phyloP scores from a whole-genome alignment of 192 early-diverging fungal genomes.

The Haplosporangium gracile region DNA sequence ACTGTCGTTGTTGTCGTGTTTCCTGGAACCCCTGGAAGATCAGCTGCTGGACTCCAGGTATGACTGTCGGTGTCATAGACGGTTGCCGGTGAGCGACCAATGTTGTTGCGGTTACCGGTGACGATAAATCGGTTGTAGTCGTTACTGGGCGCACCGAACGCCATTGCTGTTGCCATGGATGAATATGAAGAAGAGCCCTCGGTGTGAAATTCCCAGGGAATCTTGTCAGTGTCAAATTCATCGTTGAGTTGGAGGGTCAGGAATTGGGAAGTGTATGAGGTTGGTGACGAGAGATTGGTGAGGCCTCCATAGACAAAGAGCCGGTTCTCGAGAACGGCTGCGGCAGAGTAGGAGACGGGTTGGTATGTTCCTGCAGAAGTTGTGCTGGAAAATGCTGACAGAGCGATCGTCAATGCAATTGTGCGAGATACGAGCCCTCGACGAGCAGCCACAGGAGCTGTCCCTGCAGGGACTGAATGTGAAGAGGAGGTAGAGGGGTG shows the following conservation, averaged over 20 bases:
- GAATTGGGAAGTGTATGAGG: slow-evolving; percentile 32
- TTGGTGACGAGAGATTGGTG: slow-evolving; percentile 5
- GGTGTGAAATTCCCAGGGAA: slow-evolving; percentile 38
- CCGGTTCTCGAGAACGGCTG: slow-evolving; percentile 24
- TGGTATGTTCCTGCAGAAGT: not conserved
- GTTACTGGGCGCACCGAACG: slow-evolving; percentile 10
- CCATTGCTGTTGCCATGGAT: slow-evolving; percentile 25
- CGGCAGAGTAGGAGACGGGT: slow-evolving; percentile 25
- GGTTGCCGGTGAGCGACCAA: slow-evolving; percentile 20
- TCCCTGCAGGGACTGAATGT: not conserved
- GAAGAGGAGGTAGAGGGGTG: too few relatives aligned
- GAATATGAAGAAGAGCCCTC: not conserved
- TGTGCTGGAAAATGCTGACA: not conserved
- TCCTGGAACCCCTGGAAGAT: not conserved
- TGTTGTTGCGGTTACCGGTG: slow-evolving; percentile 36
- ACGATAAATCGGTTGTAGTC: slow-evolving; percentile 28
- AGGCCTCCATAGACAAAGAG: slow-evolving; percentile 44
- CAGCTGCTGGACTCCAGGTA: slow-evolving; percentile 22
- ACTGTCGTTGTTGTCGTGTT: not conserved
- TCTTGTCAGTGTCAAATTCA: slow-evolving; percentile 17
- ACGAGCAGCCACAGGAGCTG: not conserved
- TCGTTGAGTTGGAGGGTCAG: slow-evolving; percentile 14
- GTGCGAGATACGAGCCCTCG: not conserved
- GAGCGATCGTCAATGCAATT: not conserved
- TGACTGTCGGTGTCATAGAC: slow-evolving; percentile 10